Evolutionary conservation across 106 monocot species (phyloP), one percentile per base, ranked within the genome.

Genomic region (Agapanthus africanus): DNA sequence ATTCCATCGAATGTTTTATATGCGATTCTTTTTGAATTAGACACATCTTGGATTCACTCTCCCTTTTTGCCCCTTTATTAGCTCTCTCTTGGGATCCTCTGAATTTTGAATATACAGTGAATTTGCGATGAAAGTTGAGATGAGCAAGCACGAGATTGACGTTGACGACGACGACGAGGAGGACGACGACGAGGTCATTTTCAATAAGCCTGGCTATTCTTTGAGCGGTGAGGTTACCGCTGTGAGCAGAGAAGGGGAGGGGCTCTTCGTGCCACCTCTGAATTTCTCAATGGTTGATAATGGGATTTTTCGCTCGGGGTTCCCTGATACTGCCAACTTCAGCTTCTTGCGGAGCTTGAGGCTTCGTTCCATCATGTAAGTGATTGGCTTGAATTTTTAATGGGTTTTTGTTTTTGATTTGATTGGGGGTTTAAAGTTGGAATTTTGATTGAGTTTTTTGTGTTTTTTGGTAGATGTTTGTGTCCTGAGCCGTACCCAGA

Each of bases 251-350:
- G 65, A n/a, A n/a, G 68, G 36, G 51, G 37, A 38, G 50, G 70
- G 51, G 28, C 63, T 65, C 33, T 59, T 74, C 40, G 74, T 54
- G 3, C 84, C 80, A 34, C 84, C 84, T 11, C 59, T 80, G 26
- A 84, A 84, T 62, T 84, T 84, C 40, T 68, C 84, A 0, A 77
- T 77, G 70, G 84, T 84, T 8, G 77, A 84, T 25, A 38, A 57
- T 46, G 84, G 84, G 5, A 77, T 80, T 6, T 84, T 70, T 76
- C 72, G 84, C n/a, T 84, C 84, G 34, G 77, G 84, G 38, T 80
- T 77, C 32, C 84, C 84, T 2, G 73, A 77, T 22, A 32, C 71
- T 15, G 63, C 56, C 27, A 84, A 80, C 63, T 80, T 84, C 59
- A 31, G 80, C 25, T 84, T 80, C 71, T 57, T 84, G 59, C 50